phyloP scores from a whole-genome alignment of 1,139 yeast genomes.

The Geotrichum aggregatum region DNA sequence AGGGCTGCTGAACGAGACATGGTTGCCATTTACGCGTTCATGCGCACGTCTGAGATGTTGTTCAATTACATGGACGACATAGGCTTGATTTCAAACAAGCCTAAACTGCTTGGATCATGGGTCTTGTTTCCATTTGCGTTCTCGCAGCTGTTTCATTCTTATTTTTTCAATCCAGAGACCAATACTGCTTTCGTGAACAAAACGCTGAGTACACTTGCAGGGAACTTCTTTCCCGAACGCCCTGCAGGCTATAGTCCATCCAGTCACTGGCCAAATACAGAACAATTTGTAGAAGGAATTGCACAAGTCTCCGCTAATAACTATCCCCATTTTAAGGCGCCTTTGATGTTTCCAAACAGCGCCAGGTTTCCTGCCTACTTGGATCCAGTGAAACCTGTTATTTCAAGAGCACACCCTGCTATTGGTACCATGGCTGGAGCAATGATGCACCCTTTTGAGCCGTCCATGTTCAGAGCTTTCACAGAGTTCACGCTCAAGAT shows the following conservation, averaged over 20 bases:
- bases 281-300: conserved; percentile 35
- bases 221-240: conserved; percentile 34
- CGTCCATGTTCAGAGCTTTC: conserved; percentile 33
- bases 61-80: conserved; percentile 39
- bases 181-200: conserved; percentile 36
- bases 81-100: conserved; percentile 36
- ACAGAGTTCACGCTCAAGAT: conserved; percentile 31
- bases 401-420: conserved; percentile 40
- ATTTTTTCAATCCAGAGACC: conserved; percentile 38
- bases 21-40: conserved; percentile 37
- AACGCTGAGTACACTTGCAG: conserved; percentile 33
- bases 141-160: conserved; percentile 41
- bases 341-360: conserved; percentile 34
- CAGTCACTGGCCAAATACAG: conserved; percentile 37
- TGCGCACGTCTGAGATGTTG: conserved; percentile 39
- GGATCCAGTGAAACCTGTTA: conserved; percentile 33
- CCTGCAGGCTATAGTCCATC: conserved; percentile 34
- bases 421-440: conserved; percentile 39
- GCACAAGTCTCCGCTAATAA: conserved; percentile 34
- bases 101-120: conserved; percentile 42
- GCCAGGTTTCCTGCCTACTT: conserved; percentile 30
- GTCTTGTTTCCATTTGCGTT: conserved; percentile 42
- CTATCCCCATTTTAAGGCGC: conserved; percentile 41
- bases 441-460: conserved; percentile 38
- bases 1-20: conserved; percentile 29